Conservation (phyloP, 192 early-diverging fungal genomes). For the Helicostylum pulchrum region DNA sequence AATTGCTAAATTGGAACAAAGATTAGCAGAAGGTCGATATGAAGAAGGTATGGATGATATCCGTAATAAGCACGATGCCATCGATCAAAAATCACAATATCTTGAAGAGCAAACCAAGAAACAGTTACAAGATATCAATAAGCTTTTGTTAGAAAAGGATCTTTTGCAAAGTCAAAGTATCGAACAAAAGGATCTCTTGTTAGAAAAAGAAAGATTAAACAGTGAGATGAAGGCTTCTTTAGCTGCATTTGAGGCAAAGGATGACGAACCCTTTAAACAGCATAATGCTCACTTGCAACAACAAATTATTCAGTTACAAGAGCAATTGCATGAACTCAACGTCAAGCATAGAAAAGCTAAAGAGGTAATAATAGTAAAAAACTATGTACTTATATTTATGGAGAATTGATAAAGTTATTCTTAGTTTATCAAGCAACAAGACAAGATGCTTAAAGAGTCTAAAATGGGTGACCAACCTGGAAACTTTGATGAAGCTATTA, state of each 20-base stretch:
- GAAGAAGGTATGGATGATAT: slow-evolving; percentile 33
- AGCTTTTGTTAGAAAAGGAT: slow-evolving; percentile 57
- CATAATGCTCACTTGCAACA: slow-evolving; percentile 43
- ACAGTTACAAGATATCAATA: slow-evolving; percentile 51
- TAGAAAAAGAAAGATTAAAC: slow-evolving; percentile 51
- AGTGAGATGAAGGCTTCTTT: slow-evolving; percentile 31
- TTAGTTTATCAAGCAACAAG: slow-evolving; percentile 40
- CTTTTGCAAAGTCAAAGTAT: slow-evolving; percentile 42
- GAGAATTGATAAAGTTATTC: not conserved
- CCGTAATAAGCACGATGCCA: slow-evolving; percentile 42
- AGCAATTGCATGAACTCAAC: slow-evolving; percentile 19
- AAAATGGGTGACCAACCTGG: slow-evolving; percentile 19
- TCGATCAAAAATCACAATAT: slow-evolving; percentile 31
- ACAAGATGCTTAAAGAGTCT: slow-evolving; percentile 34
- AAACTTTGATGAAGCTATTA: slow-evolving; percentile 57
- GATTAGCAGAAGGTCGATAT: slow-evolving; percentile 11
- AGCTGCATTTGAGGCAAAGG: slow-evolving; percentile 49
- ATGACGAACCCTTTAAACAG: slow-evolving; percentile 51
- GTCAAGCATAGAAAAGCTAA: slow-evolving; percentile 23
- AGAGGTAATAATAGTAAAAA: slow-evolving; percentile 21
- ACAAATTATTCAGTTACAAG: slow-evolving; percentile 38
- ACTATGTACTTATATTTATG: not conserved
- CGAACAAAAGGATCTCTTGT: slow-evolving; percentile 52
- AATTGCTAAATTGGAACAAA: slow-evolving; percentile 17
- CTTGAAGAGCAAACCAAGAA: slow-evolving; percentile 41